phyloP scores from a whole-genome alignment of 1,284 basidiomycete species.

The Papiliotrema laurentii region DNA sequence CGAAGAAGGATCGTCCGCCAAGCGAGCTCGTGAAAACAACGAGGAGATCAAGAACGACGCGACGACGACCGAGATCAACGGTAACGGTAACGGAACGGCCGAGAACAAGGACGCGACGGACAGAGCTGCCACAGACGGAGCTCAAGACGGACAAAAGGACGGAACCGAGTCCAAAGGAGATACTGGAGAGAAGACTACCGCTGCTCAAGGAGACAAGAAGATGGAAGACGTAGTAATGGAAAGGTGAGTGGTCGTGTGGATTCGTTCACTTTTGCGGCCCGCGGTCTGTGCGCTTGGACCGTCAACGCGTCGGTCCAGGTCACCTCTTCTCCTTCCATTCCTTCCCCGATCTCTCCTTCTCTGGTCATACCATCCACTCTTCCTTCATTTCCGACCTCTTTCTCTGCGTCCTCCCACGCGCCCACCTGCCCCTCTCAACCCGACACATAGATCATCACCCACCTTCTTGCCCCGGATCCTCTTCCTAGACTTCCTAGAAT shows the following conservation, averaged over 20 bases:
- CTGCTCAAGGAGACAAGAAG: slow-evolving; percentile 19
- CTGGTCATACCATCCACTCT: too few relatives aligned
- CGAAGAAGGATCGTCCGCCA: slow-evolving; percentile 16
- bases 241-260: slow-evolving; percentile 27
- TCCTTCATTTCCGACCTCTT: too few relatives aligned
- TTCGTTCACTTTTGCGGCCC: too few relatives aligned
- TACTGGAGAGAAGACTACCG: neutral
- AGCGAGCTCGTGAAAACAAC: slow-evolving; percentile 24
- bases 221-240: slow-evolving; percentile 40
- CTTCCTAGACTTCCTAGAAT: neutral
- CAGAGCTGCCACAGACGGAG: neutral
- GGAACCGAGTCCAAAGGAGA: slow-evolving; percentile 5
- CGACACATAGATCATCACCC: neutral
- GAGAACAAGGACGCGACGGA: neutral
- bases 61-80: neutral
- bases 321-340: neutral
- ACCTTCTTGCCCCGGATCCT: neutral
- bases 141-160: slow-evolving; percentile 8
- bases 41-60: neutral
- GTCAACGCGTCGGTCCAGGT: neutral
- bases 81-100: neutral
- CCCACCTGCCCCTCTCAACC: neutral
- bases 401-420: too few relatives aligned
- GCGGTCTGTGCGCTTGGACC: neutral
- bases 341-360: too few relatives aligned